Evolutionary conservation across 169 alveolate genomes (phyloP).

Genomic region (Babesia divergens): DNA sequence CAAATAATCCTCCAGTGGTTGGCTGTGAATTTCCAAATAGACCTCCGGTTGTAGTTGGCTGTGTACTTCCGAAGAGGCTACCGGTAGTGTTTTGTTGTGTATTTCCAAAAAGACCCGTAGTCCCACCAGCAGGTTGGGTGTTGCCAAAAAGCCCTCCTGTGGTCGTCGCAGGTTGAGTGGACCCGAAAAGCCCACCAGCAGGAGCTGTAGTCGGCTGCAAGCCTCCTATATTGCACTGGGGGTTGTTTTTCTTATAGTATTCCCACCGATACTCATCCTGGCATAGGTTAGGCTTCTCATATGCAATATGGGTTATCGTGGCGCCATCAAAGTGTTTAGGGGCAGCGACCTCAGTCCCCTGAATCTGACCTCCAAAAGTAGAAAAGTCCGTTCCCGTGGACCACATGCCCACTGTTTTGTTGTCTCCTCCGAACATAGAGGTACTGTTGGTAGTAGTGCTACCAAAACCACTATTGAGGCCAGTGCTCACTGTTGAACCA

Average conservation of each 20-base stretch:
- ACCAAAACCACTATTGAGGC: background rate
- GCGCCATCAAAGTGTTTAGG: conserved; percentile 30
- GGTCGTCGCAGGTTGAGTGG: conserved; percentile 12
- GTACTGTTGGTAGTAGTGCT: conserved; percentile 11
- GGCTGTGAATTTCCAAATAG: conserved; percentile 32
- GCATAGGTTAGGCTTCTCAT: conserved; percentile 14
- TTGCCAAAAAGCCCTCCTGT: conserved; percentile 49
- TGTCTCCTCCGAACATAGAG: conserved; percentile 1
- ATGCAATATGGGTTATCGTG: conserved; percentile 45
- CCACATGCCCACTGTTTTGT: conserved; percentile 9
- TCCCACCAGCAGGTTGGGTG: conserved; percentile 46
- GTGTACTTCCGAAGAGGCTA: conserved; percentile 30
- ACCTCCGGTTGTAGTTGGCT: conserved; percentile 39
- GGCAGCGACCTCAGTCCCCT: conserved; percentile 30
- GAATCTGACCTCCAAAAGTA: conserved; percentile 16
- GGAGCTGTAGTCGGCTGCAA: conserved; percentile 7
- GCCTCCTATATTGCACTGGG: background rate
- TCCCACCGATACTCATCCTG: conserved; percentile 60
- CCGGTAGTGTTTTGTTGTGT: conserved; percentile 16
- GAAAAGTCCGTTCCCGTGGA: conserved; percentile 1
- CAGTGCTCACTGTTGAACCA: conserved; percentile 21
- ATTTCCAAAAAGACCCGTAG: background rate
- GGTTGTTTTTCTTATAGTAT: conserved; percentile 39
- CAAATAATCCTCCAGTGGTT: conserved; percentile 46
- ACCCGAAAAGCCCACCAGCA: conserved; percentile 1